Conservation (phyloP, 371 early-diverging fungal genomes). For the Mortierella sp. region DNA sequence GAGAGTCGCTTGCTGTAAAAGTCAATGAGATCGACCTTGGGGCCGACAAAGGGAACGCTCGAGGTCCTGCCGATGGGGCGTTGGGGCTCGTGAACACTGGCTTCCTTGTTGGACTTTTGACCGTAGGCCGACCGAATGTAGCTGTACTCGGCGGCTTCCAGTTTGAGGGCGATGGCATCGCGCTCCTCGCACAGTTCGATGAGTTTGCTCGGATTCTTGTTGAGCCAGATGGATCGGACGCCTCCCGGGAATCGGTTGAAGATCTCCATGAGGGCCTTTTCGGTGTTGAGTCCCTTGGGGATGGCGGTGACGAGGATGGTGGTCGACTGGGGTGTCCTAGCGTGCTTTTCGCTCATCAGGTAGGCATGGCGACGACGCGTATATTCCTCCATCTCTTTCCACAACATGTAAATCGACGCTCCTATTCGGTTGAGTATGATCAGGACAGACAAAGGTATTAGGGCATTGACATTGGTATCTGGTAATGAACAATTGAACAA, state of each 20-base stretch:
- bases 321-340: conserved; percentile 71
- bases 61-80: conserved; percentile 76
- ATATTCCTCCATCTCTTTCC: conserved; percentile 74
- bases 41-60: conserved; percentile 65
- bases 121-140: conserved; percentile 46
- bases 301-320: conserved; percentile 76
- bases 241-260: conserved; percentile 83
- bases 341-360: conserved; percentile 69
- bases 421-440: conserved; percentile 25
- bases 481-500: too few species aligned
- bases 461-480: not conserved
- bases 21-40: conserved; percentile 79
- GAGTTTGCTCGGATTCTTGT: conserved; percentile 68
- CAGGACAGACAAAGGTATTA: not conserved
- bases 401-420: conserved; percentile 68
- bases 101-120: conserved; percentile 14
- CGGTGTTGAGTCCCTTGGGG: conserved; percentile 64
- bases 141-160: conserved; percentile 48
- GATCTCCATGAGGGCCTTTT: conserved; percentile 61
- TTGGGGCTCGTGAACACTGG: conserved; percentile 20
- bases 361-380: conserved; percentile 77
- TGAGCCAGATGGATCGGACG: conserved; percentile 76
- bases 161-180: conserved; percentile 60
- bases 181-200: conserved; percentile 71
- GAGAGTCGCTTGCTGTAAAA: conserved; percentile 68